A percentile compares a stretch with the other conserved stretches of the same genome.
These are phyloP conservation scores for Ceratobasidium sp. DNA, from an alignment of 1,284 basidiomycete genomes.

Conservation along the genomic window DNA sequence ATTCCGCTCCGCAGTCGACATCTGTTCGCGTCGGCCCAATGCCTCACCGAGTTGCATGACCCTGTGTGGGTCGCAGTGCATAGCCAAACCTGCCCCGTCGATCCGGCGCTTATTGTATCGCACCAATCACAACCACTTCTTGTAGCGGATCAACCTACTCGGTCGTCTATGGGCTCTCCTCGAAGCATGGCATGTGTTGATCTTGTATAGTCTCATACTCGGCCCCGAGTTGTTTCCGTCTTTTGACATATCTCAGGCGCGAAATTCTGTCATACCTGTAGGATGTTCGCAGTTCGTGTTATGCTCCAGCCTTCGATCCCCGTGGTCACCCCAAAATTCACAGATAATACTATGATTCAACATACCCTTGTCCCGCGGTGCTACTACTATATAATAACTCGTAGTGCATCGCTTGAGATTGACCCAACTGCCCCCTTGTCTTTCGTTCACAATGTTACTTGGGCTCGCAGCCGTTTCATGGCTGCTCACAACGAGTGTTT, in stretches of 20 bases:
- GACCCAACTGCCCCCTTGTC: neutral
- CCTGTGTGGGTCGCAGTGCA: too few relatives aligned
- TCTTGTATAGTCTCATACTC: too few relatives aligned
- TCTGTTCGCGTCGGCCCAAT: constrained; percentile 2
- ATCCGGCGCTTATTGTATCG: neutral
- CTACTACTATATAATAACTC: neutral
- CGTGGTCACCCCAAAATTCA: neutral
- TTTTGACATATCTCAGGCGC: neutral
- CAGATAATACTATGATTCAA: neutral
- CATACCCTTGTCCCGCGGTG: neutral
- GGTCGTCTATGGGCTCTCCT: neutral
- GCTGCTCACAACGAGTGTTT: neutral
- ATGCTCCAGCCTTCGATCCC: neutral
- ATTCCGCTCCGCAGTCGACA: neutral
- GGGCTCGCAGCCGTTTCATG: neutral
- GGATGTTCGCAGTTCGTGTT: neutral
- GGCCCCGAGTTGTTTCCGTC: neutral
- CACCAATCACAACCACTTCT: neutral
- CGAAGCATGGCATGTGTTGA: neutral
- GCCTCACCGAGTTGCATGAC: neutral
- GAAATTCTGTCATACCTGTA: neutral
- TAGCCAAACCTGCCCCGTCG: neutral
- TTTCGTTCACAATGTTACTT: constrained; percentile 5
- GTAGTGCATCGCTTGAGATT: neutral
- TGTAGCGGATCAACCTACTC: neutral